Base-by-base conservation (phyloP, 2,329 filamentous ascomycete species). In the Fusarium virguliforme region DNA sequence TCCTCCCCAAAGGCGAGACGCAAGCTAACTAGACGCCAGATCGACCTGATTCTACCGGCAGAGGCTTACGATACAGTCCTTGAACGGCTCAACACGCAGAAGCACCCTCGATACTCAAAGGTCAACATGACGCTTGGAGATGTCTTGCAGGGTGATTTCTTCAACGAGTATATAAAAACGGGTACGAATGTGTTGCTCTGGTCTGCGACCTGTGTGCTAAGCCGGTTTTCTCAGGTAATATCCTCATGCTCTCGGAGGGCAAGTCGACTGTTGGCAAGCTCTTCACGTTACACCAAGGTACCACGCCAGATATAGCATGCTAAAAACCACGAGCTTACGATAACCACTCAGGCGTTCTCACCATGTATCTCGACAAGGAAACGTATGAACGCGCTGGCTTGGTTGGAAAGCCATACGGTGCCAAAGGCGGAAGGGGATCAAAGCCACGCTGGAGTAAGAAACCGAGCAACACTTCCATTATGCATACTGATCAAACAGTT, bases 171-270 rank as follows among this genome's bases (percentile, higher is more conserved):
- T 77, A 91, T 98, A 72, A 97, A 97, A 80, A 87, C 86, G 65
- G 92, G 93, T 93, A 82, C 24, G 78, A 1, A 6, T 6, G 4
- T 6, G 4, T 40, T 1, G 10, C 3, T 4, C 9, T 46, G 1
- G 5, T 12, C 15, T 22, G 18, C 1, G 5, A 7, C 4, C 3
- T 34, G 26, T 48, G 24, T 57, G 15, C 70, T 60, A 35, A 65
- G 15, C 34, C 22, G 53, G 26, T 57, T 22, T 4, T 32, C 5
- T 3, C 65, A 94, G 94, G 94, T 6, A 91, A 94, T 77, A 84
- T 97, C 54, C 80, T 93, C 73, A 93, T 98, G 92, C 86, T 97
- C 3, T 97, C 95, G 0, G 89, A 95, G 79, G 94, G 94, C 12
- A 87, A 87, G 34, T 83, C 87, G 8, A 90, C 89, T 3, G 85